A percentile compares a stretch with the other conserved stretches of the same genome.
phyloP scores from a whole-genome alignment of 345 rosid species.

The Gossypium arboreum region DNA sequence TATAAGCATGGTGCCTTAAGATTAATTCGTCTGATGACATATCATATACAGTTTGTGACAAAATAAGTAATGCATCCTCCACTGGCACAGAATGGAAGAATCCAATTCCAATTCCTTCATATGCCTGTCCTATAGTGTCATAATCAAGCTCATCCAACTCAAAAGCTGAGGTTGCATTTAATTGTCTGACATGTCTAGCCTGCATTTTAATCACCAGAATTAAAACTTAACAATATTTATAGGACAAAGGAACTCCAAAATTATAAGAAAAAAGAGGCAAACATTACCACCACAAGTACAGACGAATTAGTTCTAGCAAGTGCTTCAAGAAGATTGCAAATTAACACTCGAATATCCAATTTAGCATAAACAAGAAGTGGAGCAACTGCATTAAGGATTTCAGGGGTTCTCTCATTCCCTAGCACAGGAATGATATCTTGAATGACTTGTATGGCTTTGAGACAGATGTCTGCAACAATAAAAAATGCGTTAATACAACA shows the following conservation, averaged over 20 bases:
- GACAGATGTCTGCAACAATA: slow-evolving; percentile 48
- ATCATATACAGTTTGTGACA: slow-evolving; percentile 74
- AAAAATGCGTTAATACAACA: slow-evolving; percentile 18
- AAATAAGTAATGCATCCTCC: slow-evolving; percentile 57
- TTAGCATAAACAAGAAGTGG: slow-evolving; percentile 68
- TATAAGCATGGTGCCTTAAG: slow-evolving; percentile 71
- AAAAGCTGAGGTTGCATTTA: slow-evolving; percentile 66
- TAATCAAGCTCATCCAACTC: slow-evolving; percentile 86
- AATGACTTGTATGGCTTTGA: slow-evolving; percentile 56
- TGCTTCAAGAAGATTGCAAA: slow-evolving; percentile 68
- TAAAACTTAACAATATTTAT: slow-evolving; percentile 9
- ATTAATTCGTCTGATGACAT: slow-evolving; percentile 70
- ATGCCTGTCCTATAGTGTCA: slow-evolving; percentile 58
- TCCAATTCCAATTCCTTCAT: slow-evolving; percentile 49
- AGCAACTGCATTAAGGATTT: slow-evolving; percentile 48
- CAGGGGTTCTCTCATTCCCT: slow-evolving; percentile 40
- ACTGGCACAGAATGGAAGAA: slow-evolving; percentile 45
- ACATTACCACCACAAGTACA: slow-evolving; percentile 51
- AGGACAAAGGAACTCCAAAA: slow-evolving; percentile 10
- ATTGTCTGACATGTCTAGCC: slow-evolving; percentile 57
- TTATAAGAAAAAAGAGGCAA: neutral
- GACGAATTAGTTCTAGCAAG: slow-evolving; percentile 70
- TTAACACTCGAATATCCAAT: slow-evolving; percentile 49
- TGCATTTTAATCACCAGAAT: slow-evolving; percentile 33
- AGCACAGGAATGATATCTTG: slow-evolving; percentile 47